Evolutionary conservation across 495 filamentous ascomycete species (phyloP), one percentile per base, ranked within the genome.

Genomic region (Glonium stellatum): DNA sequence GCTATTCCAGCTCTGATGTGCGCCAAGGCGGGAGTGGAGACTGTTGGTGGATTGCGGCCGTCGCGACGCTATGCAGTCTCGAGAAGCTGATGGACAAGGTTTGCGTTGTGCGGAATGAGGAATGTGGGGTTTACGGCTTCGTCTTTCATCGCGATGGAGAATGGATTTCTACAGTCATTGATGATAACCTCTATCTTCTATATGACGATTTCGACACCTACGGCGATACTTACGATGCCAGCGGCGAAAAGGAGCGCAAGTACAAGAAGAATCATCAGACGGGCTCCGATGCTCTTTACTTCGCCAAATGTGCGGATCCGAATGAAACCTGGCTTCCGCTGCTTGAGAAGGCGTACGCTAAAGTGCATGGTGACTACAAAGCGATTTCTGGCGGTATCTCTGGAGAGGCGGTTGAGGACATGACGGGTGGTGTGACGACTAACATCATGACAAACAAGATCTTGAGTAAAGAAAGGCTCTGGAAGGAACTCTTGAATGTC

Each of bases 311-410:
- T 70, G 80, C 82, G 59, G 83, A 92, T 65, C 78, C 82, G 22
- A 91, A 95, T 65, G 92, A 97, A 74, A 97, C 89, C 0, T 97
- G 92, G 92, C 76, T 97, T 18, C 92, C 92, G 0, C 73, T 97
- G 47, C 81, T 97, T 4, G 92, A 97, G 69, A 97, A 97, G 71
- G 92, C 92, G 0, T 97, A 92, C 72, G 92, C 92, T 42, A 97
- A 97, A 72, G 90, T 90, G 10, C 92, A 97, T 67, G 90, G 90
- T 3, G 89, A 93, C 68, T 95, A 87, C 65, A 78, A 82, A 13
- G 79, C 89, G 0, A 90, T 96, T 50, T 82, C 90, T 59, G 89
- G 90, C 18, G 92, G 91, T 1, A 89, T 82, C 67, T 85, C 85
- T 23, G 89, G 84, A 12, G 92, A 97, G 69, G 92, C 83, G 0